phyloP scores from a whole-genome alignment of 441 rosid species.

The Capsella rubella region DNA sequence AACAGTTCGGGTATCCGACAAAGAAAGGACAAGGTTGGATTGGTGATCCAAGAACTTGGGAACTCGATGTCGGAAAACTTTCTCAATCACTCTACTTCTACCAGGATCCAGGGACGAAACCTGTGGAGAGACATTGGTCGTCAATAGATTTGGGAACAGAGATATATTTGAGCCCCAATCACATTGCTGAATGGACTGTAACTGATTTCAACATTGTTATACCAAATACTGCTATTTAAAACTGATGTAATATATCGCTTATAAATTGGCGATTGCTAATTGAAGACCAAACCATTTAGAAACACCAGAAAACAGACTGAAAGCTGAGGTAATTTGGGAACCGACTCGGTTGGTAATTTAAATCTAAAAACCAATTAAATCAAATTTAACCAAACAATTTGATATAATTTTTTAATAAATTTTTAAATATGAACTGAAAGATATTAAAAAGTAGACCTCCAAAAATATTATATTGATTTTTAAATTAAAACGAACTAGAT shows the following conservation, averaged over 20 bases:
- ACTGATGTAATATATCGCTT: background rate
- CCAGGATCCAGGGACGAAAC: constrained; percentile 78
- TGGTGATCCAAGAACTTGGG: constrained; percentile 84
- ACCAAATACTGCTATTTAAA: constrained; percentile 30
- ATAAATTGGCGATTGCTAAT: background rate
- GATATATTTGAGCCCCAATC: constrained; percentile 69
- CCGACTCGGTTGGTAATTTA: background rate
- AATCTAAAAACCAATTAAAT: background rate
- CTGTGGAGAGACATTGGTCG: constrained; percentile 73
- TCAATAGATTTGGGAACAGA: constrained; percentile 86
- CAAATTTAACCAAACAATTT: background rate
- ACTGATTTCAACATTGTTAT: constrained; percentile 70
- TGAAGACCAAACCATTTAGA: background rate
- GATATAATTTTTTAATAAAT: too few species aligned
- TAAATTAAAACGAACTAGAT: background rate
- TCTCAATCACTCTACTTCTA: constrained; percentile 77
- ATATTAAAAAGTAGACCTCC: too few species aligned
- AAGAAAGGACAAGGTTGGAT: constrained; percentile 84
- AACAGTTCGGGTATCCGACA: constrained; percentile 78
- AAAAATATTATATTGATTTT: too few species aligned
- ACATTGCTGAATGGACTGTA: constrained; percentile 78
- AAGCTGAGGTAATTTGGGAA: background rate
- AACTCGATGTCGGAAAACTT: constrained; percentile 74
- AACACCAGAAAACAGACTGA: background rate
- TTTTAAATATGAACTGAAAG: too few species aligned